These are phyloP conservation scores for Trypanosoma caninum DNA, from an alignment of 208 protist genomes.

Conservation along the genomic window DNA sequence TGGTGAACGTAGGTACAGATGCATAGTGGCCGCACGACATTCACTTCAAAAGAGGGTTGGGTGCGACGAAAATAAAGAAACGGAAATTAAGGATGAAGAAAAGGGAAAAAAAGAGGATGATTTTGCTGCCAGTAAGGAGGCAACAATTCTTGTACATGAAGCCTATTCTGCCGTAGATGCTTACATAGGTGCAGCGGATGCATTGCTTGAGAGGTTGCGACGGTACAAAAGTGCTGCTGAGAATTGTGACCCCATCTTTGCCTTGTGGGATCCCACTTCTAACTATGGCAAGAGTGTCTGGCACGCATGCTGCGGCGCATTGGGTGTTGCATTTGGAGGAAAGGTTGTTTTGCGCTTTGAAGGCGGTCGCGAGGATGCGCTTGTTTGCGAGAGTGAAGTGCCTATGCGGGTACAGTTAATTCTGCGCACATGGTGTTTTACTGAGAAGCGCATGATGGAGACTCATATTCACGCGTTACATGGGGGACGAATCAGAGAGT, in stretches of 20 bases:
- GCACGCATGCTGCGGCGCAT: slow-evolving; percentile 51
- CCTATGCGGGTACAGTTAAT: slow-evolving; percentile 11
- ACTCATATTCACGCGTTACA: slow-evolving; percentile 4
- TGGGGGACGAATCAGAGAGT: slow-evolving; percentile 7
- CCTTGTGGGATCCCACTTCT: slow-evolving; percentile 30
- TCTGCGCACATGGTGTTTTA: background rate
- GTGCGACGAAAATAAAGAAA: background rate
- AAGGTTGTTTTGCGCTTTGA: slow-evolving; percentile 26
- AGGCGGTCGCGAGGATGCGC: slow-evolving; percentile 8
- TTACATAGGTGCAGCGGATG: slow-evolving; percentile 24
- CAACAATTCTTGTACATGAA: slow-evolving; percentile 2
- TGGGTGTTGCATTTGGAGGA: slow-evolving; percentile 26
- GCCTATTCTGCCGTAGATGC: slow-evolving; percentile 12
- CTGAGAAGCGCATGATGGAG: background rate
- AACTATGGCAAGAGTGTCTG: slow-evolving; percentile 55
- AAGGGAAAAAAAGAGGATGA: background rate
- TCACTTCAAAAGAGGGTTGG: background rate
- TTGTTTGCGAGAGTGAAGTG: background rate
- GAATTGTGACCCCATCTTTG: slow-evolving; percentile 11
- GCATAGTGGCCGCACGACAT: slow-evolving; percentile 5
- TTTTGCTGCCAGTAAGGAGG: background rate
- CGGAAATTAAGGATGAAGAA: background rate
- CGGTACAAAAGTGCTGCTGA: background rate
- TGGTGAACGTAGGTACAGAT: slow-evolving; percentile 7
- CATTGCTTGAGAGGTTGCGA: background rate